Conservation (phyloP, 1,284 basidiomycete genomes). For the Ustilago lituana region DNA sequence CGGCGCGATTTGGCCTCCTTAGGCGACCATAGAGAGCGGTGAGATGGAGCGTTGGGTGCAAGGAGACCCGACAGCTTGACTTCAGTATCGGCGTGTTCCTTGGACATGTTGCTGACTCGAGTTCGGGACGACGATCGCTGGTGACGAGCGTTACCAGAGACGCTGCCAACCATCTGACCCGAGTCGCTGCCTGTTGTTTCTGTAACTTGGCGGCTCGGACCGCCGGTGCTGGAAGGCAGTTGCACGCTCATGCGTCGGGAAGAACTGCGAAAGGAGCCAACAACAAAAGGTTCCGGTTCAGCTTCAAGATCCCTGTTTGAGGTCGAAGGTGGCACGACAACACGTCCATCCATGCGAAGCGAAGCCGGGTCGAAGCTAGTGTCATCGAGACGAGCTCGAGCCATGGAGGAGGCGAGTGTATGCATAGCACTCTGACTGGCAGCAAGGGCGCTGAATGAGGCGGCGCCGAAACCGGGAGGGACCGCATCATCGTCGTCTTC, state of each 20-base stretch:
- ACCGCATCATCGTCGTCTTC: constrained; percentile 41
- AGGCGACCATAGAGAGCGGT: constrained; percentile 53
- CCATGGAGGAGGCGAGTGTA: constrained; percentile 31
- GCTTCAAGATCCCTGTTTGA: constrained; percentile 20
- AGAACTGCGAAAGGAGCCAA: constrained; percentile 40
- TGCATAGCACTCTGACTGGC: constrained; percentile 49
- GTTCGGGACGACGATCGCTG: constrained; percentile 43
- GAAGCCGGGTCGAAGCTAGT: constrained; percentile 56
- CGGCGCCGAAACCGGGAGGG: constrained; percentile 46
- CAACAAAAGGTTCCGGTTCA: constrained; percentile 36
- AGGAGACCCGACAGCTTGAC: constrained; percentile 54
- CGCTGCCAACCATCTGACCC: constrained; percentile 6
- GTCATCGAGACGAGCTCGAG: constrained; percentile 38
- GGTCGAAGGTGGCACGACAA: constrained; percentile 31
- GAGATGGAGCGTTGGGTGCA: constrained; percentile 60
- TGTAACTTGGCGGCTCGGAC: constrained; percentile 10
- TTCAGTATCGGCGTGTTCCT: constrained; percentile 46
- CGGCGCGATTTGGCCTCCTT: constrained; percentile 41
- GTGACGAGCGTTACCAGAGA: constrained; percentile 14
- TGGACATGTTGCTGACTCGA: constrained; percentile 46
- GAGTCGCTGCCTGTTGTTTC: constrained; percentile 3
- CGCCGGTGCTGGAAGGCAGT: constrained; percentile 7
- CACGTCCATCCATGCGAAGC: constrained; percentile 52
- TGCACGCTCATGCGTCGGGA: constrained; percentile 45
- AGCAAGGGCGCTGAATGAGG: constrained; percentile 52